phyloP scores from a whole-genome alignment of 305 asterid genomes.

The Fraxinus latifolia region DNA sequence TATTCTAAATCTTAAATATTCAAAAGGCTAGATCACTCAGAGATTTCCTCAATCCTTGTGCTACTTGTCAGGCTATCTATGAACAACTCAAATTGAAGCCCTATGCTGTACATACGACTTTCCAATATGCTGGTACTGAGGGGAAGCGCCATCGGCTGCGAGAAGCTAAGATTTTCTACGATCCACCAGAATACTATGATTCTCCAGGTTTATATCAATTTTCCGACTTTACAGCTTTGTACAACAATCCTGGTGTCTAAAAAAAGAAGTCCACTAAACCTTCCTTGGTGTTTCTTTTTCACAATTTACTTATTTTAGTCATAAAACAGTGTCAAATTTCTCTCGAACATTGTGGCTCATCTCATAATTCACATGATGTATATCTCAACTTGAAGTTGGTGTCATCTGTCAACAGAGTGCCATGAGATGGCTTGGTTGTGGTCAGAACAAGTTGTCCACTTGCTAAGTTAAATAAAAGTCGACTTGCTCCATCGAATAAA shows the following conservation, averaged over 20 bases:
- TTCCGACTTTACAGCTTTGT: slow-evolving; percentile 5
- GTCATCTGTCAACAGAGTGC: not conserved
- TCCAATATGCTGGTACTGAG: slow-evolving; percentile 94
- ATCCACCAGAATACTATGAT: slow-evolving; percentile 86
- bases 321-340: not conserved
- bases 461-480: not conserved
- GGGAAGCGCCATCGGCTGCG: slow-evolving; percentile 98
- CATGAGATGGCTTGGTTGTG: not conserved
- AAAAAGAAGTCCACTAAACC: not conserved
- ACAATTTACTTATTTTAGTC: not conserved
- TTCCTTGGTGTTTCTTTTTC: not conserved
- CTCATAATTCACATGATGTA: not conserved
- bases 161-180: slow-evolving; percentile 87
- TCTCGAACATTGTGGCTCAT: not conserved
- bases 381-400: not conserved
- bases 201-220: slow-evolving; percentile 57
- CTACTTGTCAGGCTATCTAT: slow-evolving; percentile 63
- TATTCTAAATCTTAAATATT: slow-evolving; percentile 18
- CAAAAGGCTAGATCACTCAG: slow-evolving; percentile 4
- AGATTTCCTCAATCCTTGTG: slow-evolving; percentile 11
- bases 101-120: slow-evolving; percentile 95
- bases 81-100: slow-evolving; percentile 87
- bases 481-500: not conserved
- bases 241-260: not conserved
- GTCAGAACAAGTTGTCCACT: not conserved